Percentiles rank a stretch among this genome's conserved stretches.
Evolutionary conservation across 2,329 filamentous ascomycete genomes (phyloP).

Genomic region (Thielaviopsis populi): DNA sequence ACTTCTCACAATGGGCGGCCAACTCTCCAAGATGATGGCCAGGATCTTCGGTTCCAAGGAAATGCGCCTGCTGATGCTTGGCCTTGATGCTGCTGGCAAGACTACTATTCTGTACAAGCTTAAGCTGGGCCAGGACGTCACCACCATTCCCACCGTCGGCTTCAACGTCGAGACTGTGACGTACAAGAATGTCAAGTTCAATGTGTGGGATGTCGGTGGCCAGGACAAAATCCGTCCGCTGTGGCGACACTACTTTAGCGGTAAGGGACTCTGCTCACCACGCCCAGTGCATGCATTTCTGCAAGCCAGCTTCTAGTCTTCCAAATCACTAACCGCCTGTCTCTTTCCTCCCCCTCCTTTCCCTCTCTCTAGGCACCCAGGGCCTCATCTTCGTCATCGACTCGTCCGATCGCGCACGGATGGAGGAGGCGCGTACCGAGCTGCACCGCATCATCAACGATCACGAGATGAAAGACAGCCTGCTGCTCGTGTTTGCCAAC

Average conservation of each 20-base stretch:
- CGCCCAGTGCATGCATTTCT: not conserved
- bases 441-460: conserved; percentile 96
- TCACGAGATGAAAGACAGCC: conserved; percentile 89
- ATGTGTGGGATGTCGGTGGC: conserved; percentile 96
- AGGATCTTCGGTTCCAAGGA: conserved; percentile 99
- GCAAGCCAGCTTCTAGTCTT: not conserved
- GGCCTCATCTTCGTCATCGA: conserved; percentile 98
- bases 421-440: conserved; percentile 86
- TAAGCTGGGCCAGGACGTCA: conserved; percentile 95
- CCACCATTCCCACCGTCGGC: conserved; percentile 93
- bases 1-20: conserved; percentile 60
- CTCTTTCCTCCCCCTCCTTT: conserved; percentile 14
- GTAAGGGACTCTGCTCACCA: conserved; percentile 28
- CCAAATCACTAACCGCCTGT: not conserved
- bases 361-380: conserved; percentile 57
- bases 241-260: conserved; percentile 94
- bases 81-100: conserved; percentile 94
- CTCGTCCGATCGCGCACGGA: conserved; percentile 77
- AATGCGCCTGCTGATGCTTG: conserved; percentile 97
- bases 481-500: conserved; percentile 93
- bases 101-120: conserved; percentile 99
- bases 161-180: conserved; percentile 99
- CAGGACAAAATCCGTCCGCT: conserved; percentile 97
- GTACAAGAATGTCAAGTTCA: conserved; percentile 99
- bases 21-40: conserved; percentile 90